Evolutionary conservation across 192 early-diverging fungal genomes (phyloP).

Genomic region (Entomortierella parvispora): DNA sequence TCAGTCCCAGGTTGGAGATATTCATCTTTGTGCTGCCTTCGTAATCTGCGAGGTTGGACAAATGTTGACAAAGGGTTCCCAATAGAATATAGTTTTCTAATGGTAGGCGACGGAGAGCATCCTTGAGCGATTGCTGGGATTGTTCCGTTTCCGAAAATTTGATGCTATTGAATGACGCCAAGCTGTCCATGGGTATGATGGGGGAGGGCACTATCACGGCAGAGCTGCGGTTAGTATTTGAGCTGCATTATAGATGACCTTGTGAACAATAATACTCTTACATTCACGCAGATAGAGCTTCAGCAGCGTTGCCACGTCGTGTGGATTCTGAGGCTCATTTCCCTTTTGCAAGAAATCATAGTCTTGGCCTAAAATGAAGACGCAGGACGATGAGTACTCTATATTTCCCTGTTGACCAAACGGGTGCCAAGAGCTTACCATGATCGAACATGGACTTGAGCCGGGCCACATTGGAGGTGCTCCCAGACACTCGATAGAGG

Average conservation of each 20-base stretch:
- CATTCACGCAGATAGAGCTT: constrained; percentile 68
- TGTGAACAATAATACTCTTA: constrained; percentile 25
- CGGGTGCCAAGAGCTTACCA: constrained; percentile 52
- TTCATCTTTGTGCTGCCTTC: constrained; percentile 62
- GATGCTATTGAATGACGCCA: constrained; percentile 46
- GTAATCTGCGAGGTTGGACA: constrained; percentile 58
- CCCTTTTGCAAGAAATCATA: constrained; percentile 59
- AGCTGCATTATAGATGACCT: no score
- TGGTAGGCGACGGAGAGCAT: constrained; percentile 46
- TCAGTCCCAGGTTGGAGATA: constrained; percentile 64
- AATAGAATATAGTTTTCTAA: constrained; percentile 60
- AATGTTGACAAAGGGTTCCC: constrained; percentile 55
- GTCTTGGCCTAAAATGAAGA: constrained; percentile 40
- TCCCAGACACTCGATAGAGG: constrained; percentile 54
- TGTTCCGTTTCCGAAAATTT: constrained; percentile 34
- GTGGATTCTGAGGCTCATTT: constrained; percentile 57
- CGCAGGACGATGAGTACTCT: background rate
- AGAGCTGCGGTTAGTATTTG: background rate
- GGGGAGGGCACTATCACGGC: constrained; percentile 52
- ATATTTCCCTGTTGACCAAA: background rate
- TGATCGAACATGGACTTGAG: constrained; percentile 47
- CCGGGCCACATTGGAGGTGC: constrained; percentile 37
- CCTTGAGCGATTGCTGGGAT: constrained; percentile 14
- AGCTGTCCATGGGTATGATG: constrained; percentile 51
- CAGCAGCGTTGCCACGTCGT: constrained; percentile 63